Conservation (phyloP, 768 basidiomycete genomes). For the Lactarius hengduanensis region DNA sequence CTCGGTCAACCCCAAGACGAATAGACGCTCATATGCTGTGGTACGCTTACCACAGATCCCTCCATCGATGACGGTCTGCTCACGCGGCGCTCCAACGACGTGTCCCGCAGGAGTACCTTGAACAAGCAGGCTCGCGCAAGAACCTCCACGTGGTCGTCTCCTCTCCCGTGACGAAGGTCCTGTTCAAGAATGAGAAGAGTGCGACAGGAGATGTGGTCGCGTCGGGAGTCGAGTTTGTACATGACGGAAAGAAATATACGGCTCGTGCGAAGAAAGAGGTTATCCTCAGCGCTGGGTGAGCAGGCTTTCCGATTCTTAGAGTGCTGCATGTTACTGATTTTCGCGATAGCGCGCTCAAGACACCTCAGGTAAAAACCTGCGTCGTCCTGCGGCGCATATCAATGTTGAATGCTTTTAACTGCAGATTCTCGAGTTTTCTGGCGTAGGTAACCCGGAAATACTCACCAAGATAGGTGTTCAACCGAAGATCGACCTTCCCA, state of each 20-base stretch:
- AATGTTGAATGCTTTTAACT: background rate
- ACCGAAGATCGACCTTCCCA: conserved; percentile 41
- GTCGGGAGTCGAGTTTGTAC: conserved; percentile 39
- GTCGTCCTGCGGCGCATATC: background rate
- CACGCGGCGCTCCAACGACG: background rate
- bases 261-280: conserved; percentile 43
- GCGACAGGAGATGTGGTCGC: conserved; percentile 30
- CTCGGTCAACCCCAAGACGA: conserved; percentile 20
- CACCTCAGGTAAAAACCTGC: conserved; percentile 28
- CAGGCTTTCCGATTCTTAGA: background rate
- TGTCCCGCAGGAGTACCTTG: conserved; percentile 17
- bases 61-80: background rate
- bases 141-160: conserved; percentile 24
- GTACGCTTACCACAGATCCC: conserved; percentile 2
- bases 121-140: conserved; percentile 8
- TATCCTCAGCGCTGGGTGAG: conserved; percentile 44
- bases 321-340: background rate
- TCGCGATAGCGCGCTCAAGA: conserved; percentile 40
- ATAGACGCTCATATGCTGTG: conserved; percentile 18
- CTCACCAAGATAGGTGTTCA: conserved; percentile 43
- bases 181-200: conserved; percentile 25
- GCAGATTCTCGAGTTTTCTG: conserved; percentile 57
- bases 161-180: conserved; percentile 25
- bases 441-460: conserved; percentile 47
- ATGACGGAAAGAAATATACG: conserved; percentile 32